A percentile compares a stretch with the other conserved stretches of the same genome.
Conservation (phyloP, 805 yeast species). For the Metschnikowia reukaufii region DNA sequence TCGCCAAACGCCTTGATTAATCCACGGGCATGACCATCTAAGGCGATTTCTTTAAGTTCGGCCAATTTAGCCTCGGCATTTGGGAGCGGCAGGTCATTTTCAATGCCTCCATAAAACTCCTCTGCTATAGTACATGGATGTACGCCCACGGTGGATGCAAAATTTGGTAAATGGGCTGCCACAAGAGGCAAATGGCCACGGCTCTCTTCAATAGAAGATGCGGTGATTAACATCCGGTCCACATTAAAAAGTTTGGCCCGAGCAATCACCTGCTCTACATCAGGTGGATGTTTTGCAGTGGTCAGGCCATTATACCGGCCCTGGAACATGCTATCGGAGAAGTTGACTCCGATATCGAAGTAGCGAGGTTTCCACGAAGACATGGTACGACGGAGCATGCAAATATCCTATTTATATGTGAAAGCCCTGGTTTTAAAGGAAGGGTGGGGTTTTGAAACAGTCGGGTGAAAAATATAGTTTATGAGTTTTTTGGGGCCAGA, state of each 20-base stretch:
- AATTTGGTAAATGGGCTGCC: slow-evolving; percentile 18
- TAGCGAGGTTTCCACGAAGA: slow-evolving; percentile 40
- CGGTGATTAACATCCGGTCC: slow-evolving; percentile 72
- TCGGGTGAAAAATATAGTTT: too few species aligned
- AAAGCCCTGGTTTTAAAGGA: background rate
- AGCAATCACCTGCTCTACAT: slow-evolving; percentile 59
- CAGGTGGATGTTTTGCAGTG: slow-evolving; percentile 59
- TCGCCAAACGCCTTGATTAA: slow-evolving; percentile 87
- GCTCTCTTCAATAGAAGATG: slow-evolving; percentile 73
- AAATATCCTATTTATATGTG: background rate
- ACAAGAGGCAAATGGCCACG: slow-evolving; percentile 59
- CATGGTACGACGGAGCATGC: slow-evolving; percentile 12
- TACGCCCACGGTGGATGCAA: slow-evolving; percentile 80
- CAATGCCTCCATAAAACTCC: slow-evolving; percentile 35
- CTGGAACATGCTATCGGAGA: slow-evolving; percentile 85
- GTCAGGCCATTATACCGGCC: slow-evolving; percentile 72
- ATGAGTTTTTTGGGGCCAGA: too few species aligned
- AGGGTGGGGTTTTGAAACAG: background rate
- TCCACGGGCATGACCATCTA: slow-evolving; percentile 48
- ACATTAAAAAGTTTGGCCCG: slow-evolving; percentile 71
- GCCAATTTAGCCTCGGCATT: slow-evolving; percentile 44
- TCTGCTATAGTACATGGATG: slow-evolving; percentile 85
- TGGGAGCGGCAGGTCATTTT: slow-evolving; percentile 36
- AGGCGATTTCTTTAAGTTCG: slow-evolving; percentile 49
- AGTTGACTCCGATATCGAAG: slow-evolving; percentile 61